These are phyloP conservation scores for Fusarium euwallaceae DNA, from an alignment of 2,329 filamentous ascomycete genomes.

Conservation along the genomic window DNA sequence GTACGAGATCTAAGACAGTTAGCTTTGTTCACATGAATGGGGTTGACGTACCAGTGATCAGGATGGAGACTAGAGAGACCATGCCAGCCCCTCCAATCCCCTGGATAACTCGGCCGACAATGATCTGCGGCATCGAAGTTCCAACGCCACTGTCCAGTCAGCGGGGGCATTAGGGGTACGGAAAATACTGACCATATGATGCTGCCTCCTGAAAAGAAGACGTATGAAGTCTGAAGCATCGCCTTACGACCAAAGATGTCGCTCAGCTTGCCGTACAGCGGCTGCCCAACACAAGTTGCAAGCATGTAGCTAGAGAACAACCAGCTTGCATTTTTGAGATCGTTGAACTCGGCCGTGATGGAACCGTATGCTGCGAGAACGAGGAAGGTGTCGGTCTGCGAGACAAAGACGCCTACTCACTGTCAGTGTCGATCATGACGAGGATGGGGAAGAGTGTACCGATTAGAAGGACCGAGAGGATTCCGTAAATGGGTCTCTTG, in stretches of 20 bases:
- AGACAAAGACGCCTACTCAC: slow-evolving; percentile 17
- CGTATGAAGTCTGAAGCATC: slow-evolving; percentile 7
- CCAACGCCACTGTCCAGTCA: too few species aligned
- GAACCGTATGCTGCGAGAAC: slow-evolving; percentile 19
- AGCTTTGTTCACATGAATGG: background rate
- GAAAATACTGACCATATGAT: too few species aligned
- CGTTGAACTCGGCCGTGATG: slow-evolving; percentile 19
- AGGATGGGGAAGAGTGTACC: background rate
- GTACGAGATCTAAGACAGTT: slow-evolving; percentile 13
- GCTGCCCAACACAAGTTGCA: slow-evolving; percentile 5
- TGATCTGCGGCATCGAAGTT: background rate
- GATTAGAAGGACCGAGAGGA: background rate
- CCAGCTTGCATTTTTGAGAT: slow-evolving; percentile 17
- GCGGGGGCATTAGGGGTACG: too few species aligned
- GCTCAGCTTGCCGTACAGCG: slow-evolving; percentile 22
- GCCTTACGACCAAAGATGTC: slow-evolving; percentile 18
- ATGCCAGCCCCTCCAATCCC: slow-evolving; percentile 20
- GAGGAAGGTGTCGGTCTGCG: slow-evolving; percentile 22
- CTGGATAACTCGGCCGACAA: slow-evolving; percentile 9
- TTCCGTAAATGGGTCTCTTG: background rate
- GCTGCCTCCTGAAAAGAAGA: slow-evolving; percentile 12
- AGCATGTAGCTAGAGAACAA: slow-evolving; percentile 14
- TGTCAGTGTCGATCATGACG: background rate
- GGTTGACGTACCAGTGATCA: slow-evolving; percentile 1
- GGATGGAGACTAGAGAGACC: slow-evolving; percentile 4